Conservation (phyloP, 169 alveolate species). For the Miamiensis avidus region DNA sequence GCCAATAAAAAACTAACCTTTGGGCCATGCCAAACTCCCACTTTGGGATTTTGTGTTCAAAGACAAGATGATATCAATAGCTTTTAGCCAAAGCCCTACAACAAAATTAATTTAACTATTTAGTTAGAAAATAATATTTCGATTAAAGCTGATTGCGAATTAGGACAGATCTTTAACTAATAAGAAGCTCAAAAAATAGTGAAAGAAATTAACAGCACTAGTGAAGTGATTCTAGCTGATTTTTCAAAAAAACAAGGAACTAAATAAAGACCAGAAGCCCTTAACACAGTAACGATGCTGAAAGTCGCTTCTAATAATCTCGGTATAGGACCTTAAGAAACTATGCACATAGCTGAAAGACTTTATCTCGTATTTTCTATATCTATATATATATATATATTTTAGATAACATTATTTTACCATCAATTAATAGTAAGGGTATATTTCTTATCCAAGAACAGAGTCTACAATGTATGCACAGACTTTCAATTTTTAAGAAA, state of each 20-base stretch:
- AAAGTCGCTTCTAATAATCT: constrained; percentile 89
- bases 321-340: constrained; percentile 91
- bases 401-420: neutral
- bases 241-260: constrained; percentile 45
- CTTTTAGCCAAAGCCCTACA: constrained; percentile 91
- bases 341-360: constrained; percentile 95
- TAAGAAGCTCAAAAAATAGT: constrained; percentile 73
- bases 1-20: constrained; percentile 80
- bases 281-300: constrained; percentile 93
- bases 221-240: constrained; percentile 54
- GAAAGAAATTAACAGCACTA: constrained; percentile 34
- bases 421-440: constrained; percentile 72
- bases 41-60: constrained; percentile 95
- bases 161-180: constrained; percentile 26
- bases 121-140: constrained; percentile 19
- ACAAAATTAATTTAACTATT: constrained; percentile 21
- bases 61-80: constrained; percentile 91
- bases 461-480: constrained; percentile 83
- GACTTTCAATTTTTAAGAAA: constrained; percentile 2
- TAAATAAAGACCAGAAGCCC: constrained; percentile 88
- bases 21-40: constrained; percentile 99
- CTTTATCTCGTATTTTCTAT: constrained; percentile 75
- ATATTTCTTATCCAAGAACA: constrained; percentile 95
- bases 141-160: constrained; percentile 26
- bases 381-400: too few species aligned